Evolutionary conservation across 441 rosid genomes (phyloP).

Genomic region (Euphorbia corollata): DNA sequence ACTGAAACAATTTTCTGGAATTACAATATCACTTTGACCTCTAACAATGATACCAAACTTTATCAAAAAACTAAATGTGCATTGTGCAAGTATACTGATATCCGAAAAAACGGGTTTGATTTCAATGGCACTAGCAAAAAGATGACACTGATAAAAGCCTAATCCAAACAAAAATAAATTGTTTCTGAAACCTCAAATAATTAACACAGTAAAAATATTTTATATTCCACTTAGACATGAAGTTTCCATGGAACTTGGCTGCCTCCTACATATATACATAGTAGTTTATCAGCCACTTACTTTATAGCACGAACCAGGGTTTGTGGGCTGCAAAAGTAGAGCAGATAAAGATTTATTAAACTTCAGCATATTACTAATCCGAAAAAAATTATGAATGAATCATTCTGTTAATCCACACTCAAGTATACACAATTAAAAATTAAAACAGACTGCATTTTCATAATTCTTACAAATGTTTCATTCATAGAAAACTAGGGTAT

Average conservation of each 20-base stretch:
- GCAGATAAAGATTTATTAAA: neutral
- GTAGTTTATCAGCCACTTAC: slow-evolving; percentile 36
- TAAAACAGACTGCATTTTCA: no score
- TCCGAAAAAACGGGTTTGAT: neutral
- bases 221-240: neutral
- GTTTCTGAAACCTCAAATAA: no score
- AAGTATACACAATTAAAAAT: no score
- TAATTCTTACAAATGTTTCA: no score
- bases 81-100: no score
- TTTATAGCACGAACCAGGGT: slow-evolving; percentile 96
- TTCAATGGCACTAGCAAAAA: neutral
- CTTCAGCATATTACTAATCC: slow-evolving; percentile 15
- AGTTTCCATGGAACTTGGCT: neutral
- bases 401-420: neutral
- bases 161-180: neutral
- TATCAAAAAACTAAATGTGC: neutral
- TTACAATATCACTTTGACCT: neutral
- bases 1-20: no score
- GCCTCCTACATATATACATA: neutral
- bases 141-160: neutral
- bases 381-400: neutral
- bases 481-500: no score
- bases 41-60: no score
- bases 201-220: neutral
- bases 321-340: slow-evolving; percentile 73